These are phyloP conservation scores for Ajuga chamaepitys DNA, from an alignment of 257 asterid species.

Conservation along the genomic window DNA sequence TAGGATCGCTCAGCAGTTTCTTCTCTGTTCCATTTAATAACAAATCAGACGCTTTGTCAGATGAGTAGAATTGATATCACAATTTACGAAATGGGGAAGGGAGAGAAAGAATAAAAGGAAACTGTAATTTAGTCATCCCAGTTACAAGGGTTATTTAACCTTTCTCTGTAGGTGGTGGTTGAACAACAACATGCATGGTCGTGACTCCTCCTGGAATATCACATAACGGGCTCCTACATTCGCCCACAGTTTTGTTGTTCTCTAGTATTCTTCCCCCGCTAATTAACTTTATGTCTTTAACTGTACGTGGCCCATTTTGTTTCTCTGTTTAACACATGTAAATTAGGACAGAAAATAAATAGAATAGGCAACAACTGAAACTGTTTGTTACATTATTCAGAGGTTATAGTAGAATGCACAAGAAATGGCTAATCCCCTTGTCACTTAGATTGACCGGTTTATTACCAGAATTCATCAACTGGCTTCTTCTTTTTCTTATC, in stretches of 20 bases:
- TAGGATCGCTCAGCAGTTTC: constrained; percentile 38
- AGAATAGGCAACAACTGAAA: neutral
- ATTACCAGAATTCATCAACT: no score
- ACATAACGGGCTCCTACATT: constrained; percentile 63
- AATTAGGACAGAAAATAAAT: neutral
- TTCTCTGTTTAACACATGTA: constrained; percentile 44
- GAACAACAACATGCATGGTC: constrained; percentile 89
- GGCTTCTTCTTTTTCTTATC: no score
- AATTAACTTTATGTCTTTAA: constrained; percentile 75
- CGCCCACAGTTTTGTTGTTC: constrained; percentile 70
- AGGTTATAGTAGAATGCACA: neutral
- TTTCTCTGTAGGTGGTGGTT: constrained; percentile 65
- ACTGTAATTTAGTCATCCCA: neutral
- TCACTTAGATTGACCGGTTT: no score
- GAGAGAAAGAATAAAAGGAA: neutral
- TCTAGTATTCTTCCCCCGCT: constrained; percentile 85
- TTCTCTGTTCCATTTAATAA: constrained; percentile 41
- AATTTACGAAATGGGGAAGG: neutral
- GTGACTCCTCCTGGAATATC: constrained; percentile 79
- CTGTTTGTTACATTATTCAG: neutral
- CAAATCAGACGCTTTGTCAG: no score
- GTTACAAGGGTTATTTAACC: constrained; percentile 28
- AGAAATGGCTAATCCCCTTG: neutral
- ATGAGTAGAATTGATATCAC: no score
- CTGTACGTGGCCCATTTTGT: constrained; percentile 67